Percentiles rank a stretch among this genome's conserved stretches.
phyloP scores from a whole-genome alignment of 1,139 yeast genomes.

The Kazachstania sp. region DNA sequence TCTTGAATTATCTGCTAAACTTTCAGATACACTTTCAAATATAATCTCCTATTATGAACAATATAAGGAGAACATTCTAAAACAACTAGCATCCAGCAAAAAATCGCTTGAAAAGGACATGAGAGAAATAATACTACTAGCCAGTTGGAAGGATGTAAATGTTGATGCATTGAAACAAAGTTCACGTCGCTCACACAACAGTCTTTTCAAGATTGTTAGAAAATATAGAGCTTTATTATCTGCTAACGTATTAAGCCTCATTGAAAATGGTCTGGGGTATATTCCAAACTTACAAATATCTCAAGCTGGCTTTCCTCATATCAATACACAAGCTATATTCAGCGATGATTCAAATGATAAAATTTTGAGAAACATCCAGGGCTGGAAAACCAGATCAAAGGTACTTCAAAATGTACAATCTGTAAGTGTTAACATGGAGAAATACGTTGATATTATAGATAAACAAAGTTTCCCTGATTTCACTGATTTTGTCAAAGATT shows the following conservation, averaged over 20 bases:
- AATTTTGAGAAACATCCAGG: conserved; percentile 26
- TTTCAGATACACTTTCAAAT: conserved; percentile 46
- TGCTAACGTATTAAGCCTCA: conserved; percentile 44
- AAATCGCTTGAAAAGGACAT: conserved; percentile 66
- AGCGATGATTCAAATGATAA: conserved; percentile 13
- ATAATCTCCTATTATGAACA: conserved; percentile 59
- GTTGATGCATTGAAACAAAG: conserved; percentile 89
- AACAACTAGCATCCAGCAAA: conserved; percentile 39
- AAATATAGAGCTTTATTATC: conserved; percentile 65
- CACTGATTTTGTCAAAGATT: conserved; percentile 46
- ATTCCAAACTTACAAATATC: conserved; percentile 7
- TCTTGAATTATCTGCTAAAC: conserved; percentile 18
- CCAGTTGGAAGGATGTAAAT: conserved; percentile 97
- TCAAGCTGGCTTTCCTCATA: neutral
- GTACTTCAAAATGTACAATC: conserved; percentile 44
- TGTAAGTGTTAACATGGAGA: conserved; percentile 49
- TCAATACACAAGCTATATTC: conserved; percentile 6
- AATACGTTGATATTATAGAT: conserved; percentile 37
- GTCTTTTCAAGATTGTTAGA: conserved; percentile 72
- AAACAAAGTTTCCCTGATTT: conserved; percentile 32
- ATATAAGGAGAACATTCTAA: conserved; percentile 43
- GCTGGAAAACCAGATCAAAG: conserved; percentile 50
- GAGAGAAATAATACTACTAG: conserved; percentile 73
- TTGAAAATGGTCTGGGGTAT: conserved; percentile 52
- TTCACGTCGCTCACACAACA: conserved; percentile 79